Conservation (phyloP, 495 filamentous ascomycete species). For the Xylaria nigripes region DNA sequence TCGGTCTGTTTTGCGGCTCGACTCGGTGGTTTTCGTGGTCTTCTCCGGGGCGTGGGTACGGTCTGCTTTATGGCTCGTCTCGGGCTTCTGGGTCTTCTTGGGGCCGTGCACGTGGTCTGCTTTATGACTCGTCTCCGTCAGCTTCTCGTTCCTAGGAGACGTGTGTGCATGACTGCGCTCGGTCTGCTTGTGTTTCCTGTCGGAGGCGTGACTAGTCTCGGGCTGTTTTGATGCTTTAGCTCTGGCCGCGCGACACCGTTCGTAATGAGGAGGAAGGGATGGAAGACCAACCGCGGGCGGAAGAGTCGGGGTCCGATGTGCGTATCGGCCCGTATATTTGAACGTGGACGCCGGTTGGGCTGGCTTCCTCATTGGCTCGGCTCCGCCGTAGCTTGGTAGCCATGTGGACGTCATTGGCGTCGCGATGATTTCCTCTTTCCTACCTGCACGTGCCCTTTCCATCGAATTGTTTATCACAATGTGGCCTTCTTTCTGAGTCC, state of each 20-base stretch:
- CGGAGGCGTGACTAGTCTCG: background rate
- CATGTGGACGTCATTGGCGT: background rate
- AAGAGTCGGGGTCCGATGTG: background rate
- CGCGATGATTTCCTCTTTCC: background rate
- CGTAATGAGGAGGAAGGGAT: background rate
- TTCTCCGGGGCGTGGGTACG: too few relatives aligned
- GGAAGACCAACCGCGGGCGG: slow-evolving; percentile 1
- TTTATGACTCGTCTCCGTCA: too few relatives aligned
- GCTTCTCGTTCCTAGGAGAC: too few relatives aligned
- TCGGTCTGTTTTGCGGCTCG: slow-evolving; percentile 4
- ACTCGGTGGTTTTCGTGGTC: too few relatives aligned
- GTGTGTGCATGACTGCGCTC: too few relatives aligned
- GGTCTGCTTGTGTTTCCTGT: background rate
- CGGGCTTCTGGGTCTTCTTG: too few relatives aligned
- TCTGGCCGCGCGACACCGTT: background rate
- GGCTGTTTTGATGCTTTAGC: background rate
- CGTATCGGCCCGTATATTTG: background rate
- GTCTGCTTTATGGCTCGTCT: too few relatives aligned
- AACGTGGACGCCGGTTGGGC: background rate
- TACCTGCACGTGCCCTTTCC: too few relatives aligned
- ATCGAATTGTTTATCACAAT: background rate
- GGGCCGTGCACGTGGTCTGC: too few relatives aligned
- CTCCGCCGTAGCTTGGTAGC: background rate
- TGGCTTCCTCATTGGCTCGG: slow-evolving; percentile 5
- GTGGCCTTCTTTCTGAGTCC: background rate